Evolutionary conservation across 1,284 basidiomycete genomes (phyloP).

Genomic region (Heterobasidion irregulare): DNA sequence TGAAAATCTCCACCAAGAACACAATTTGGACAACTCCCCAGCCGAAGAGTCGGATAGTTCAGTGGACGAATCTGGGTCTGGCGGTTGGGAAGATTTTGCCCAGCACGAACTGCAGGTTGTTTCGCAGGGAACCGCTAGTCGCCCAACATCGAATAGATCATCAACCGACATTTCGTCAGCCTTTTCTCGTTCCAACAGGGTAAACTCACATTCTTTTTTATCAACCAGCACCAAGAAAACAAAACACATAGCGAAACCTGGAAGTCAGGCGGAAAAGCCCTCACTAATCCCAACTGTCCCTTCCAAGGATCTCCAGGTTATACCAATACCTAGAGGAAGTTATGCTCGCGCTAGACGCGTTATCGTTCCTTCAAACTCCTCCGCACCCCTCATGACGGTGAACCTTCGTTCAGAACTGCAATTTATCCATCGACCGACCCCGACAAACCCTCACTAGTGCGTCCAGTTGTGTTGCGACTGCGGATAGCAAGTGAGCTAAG

Average conservation of each 20-base stretch:
- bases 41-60: background rate
- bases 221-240: no score
- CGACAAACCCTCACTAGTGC: slow-evolving; percentile 15
- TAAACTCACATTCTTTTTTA: no score
- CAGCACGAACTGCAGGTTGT: background rate
- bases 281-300: no score
- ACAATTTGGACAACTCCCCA: background rate
- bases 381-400: slow-evolving; percentile 33
- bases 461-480: slow-evolving; percentile 1
- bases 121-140: background rate
- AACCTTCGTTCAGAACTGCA: slow-evolving; percentile 44
- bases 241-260: no score
- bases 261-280: no score
- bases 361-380: slow-evolving; percentile 24
- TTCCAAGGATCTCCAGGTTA: background rate
- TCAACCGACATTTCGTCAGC: background rate
- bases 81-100: background rate
- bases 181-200: no score
- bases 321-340: slow-evolving; percentile 28
- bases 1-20: background rate
- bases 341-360: slow-evolving; percentile 34
- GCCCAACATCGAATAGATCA: background rate
- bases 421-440: slow-evolving; percentile 31
- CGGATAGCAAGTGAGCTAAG: slow-evolving; percentile 8
- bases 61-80: background rate